Evolutionary conservation across 345 rosid genomes (phyloP).

Genomic region (Syzygium aqueum): DNA sequence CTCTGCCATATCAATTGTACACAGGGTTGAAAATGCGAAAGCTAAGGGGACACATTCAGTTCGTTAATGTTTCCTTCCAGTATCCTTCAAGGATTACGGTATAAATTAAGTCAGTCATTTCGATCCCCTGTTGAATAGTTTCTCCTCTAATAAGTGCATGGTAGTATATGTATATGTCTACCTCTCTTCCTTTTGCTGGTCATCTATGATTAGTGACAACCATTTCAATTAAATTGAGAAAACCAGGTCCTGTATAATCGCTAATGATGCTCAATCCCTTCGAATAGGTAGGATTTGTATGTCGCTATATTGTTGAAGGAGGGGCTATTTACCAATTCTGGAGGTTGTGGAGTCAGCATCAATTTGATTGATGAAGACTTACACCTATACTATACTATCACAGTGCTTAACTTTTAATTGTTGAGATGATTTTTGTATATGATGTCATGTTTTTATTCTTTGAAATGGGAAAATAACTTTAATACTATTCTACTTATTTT

Average conservation of each 20-base stretch:
- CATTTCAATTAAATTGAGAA: background rate
- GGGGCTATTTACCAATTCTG: background rate
- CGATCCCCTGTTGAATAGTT: background rate
- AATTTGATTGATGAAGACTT: background rate
- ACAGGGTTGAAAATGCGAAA: slow-evolving; percentile 23
- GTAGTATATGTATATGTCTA: background rate
- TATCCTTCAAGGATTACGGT: slow-evolving; percentile 32
- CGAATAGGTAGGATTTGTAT: background rate
- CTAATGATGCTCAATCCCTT: background rate
- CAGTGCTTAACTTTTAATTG: background rate
- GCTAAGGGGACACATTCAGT: slow-evolving; percentile 25
- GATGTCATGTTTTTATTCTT: background rate
- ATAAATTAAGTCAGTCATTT: background rate
- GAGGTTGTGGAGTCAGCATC: background rate
- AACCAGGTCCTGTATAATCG: background rate
- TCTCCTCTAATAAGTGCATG: background rate
- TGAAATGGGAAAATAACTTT: background rate
- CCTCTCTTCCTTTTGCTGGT: background rate
- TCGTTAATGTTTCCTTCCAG: slow-evolving; percentile 24
- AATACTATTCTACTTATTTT: background rate
- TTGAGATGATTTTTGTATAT: background rate
- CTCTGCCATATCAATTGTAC: background rate
- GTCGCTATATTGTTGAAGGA: background rate
- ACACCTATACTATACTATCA: background rate
- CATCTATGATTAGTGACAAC: background rate